Evolutionary conservation across 345 rosid species (phyloP).

Genomic region (Schrenkiella parvula): DNA sequence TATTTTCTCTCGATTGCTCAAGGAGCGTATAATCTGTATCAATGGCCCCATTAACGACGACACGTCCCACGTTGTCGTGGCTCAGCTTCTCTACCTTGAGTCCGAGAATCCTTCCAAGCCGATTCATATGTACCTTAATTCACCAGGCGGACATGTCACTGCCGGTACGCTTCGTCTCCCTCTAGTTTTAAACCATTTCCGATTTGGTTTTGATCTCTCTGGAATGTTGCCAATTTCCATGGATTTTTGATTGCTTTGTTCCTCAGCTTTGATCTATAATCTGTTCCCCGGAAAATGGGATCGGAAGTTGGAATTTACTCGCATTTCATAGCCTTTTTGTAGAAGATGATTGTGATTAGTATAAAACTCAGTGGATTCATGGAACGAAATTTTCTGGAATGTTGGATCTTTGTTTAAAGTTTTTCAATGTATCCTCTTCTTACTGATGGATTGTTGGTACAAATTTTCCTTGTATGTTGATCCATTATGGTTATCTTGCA

Average conservation of each 20-base stretch:
- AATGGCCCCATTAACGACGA: conserved; percentile 91
- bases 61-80: conserved; percentile 90
- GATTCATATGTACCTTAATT: conserved; percentile 93
- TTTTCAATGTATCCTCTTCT: neutral
- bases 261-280: neutral
- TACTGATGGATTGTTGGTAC: neutral
- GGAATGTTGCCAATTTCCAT: neutral
- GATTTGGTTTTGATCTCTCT: neutral
- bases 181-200: neutral
- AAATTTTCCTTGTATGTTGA: conserved; percentile 4
- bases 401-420: neutral
- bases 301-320: neutral
- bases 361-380: neutral
- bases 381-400: neutral
- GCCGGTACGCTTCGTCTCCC: conserved; percentile 49
- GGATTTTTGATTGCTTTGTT: neutral
- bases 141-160: conserved; percentile 97
- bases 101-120: conserved; percentile 98
- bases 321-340: neutral
- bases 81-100: conserved; percentile 97
- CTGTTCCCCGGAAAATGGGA: neutral
- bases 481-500: neutral
- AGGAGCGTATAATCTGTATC: conserved; percentile 90
- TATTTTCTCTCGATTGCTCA: conserved; percentile 86
- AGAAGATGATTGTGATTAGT: neutral